Evolutionary conservation across 1,284 basidiomycete genomes (phyloP).

Genomic region (Ganoderma leucocontextum): DNA sequence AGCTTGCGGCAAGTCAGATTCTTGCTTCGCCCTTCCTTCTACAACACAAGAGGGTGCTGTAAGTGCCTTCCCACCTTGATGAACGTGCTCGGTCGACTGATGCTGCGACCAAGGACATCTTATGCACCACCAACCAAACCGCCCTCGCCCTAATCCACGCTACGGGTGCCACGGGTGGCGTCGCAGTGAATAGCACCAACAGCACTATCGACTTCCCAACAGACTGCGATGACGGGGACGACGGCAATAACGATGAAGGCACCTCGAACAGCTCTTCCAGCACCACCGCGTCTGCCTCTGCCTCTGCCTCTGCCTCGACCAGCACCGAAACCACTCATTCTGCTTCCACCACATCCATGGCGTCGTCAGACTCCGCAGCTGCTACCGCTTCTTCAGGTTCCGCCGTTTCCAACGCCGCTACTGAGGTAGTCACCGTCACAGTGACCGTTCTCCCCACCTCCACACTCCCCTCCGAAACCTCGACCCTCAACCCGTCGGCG

Average conservation of each 20-base stretch:
- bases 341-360: conserved; percentile 3
- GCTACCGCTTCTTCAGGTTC: conserved; percentile 5
- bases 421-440: conserved; percentile 40
- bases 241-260: conserved; percentile 13
- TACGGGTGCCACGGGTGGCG: conserved; percentile 52
- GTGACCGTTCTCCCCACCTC: conserved; percentile 43
- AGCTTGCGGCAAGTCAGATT: conserved; percentile 45
- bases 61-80: conserved; percentile 34
- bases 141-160: conserved; percentile 53
- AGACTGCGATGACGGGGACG: conserved; percentile 26
- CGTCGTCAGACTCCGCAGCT: conserved; percentile 2
- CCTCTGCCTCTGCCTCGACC: conserved; percentile 3
- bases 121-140: conserved; percentile 54
- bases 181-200: conserved; percentile 43
- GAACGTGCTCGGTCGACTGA: background rate
- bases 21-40: conserved; percentile 59
- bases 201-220: conserved; percentile 36
- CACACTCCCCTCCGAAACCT: conserved; percentile 46
- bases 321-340: conserved; percentile 7
- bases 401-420: conserved; percentile 3
- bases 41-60: conserved; percentile 53
- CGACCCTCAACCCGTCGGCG: conserved; percentile 52
- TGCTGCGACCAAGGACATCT: conserved; percentile 45
- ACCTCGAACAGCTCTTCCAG: background rate
- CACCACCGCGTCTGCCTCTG: conserved; percentile 12